phyloP scores from a whole-genome alignment of 768 basidiomycete genomes.

The Tylopilus sp. region DNA sequence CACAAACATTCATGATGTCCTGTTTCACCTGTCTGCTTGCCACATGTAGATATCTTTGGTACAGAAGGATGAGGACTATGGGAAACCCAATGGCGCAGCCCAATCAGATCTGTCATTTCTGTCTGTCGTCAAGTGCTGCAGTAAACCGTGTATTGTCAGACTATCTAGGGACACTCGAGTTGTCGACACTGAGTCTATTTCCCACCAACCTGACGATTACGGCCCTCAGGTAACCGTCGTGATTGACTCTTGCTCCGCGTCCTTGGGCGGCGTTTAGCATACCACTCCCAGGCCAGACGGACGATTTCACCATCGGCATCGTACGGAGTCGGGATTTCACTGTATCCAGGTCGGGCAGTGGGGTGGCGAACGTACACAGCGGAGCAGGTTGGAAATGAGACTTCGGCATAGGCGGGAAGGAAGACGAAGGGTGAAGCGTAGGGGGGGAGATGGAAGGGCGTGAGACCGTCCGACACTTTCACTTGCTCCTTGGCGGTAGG shows the following conservation, averaged over 20 bases:
- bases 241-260: conserved; percentile 63
- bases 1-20: no score
- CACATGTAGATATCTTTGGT: no score
- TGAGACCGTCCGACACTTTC: conserved; percentile 33
- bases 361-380: conserved; percentile 93
- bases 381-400: conserved; percentile 85
- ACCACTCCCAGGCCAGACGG: conserved; percentile 96
- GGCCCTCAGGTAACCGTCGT: conserved; percentile 63
- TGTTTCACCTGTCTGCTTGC: no score
- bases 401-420: conserved; percentile 87
- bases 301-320: conserved; percentile 94
- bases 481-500: neutral
- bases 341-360: conserved; percentile 92
- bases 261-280: conserved; percentile 64
- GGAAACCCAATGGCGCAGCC: no score
- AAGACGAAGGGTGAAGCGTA: conserved; percentile 91
- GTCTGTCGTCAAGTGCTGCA: no score
- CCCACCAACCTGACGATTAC: conserved; percentile 35
- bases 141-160: conserved; percentile 1
- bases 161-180: neutral
- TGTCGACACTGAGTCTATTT: conserved; percentile 1
- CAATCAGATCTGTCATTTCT: no score
- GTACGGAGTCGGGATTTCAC: conserved; percentile 93
- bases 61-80: no score
- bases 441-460: conserved; percentile 80